Conservation (phyloP, 768 basidiomycete genomes). For the Mrakia gelida region DNA sequence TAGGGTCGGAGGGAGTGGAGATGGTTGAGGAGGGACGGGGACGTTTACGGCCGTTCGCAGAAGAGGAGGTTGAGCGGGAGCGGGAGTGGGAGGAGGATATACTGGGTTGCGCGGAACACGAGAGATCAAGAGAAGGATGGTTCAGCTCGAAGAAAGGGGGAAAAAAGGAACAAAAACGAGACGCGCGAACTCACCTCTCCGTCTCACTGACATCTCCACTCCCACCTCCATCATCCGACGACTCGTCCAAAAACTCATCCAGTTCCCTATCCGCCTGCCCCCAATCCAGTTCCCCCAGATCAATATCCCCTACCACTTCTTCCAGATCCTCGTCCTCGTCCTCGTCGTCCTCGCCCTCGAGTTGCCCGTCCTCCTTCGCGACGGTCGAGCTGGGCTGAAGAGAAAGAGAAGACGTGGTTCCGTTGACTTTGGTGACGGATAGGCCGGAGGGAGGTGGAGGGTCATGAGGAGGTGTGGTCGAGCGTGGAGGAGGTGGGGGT, state of each 20-base stretch:
- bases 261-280: constrained; percentile 41
- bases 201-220: constrained; percentile 29
- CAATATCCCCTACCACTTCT: constrained; percentile 70
- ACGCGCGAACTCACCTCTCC: not conserved
- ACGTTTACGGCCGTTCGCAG: not conserved
- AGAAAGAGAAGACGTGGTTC: constrained; percentile 45
- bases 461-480: not conserved
- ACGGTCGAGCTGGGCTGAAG: not conserved
- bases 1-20: not conserved
- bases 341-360: constrained; percentile 2
- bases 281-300: constrained; percentile 41
- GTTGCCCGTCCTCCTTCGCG: constrained; percentile 48
- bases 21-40: constrained; percentile 1
- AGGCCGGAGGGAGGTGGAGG: not conserved
- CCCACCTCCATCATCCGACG: constrained; percentile 44
- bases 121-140: not conserved
- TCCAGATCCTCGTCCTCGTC: constrained; percentile 50
- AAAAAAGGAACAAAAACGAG: not conserved
- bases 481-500: constrained; percentile 17
- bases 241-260: constrained; percentile 49
- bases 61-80: not conserved
- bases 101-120: not conserved
- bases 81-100: not conserved
- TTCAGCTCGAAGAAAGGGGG: not conserved
- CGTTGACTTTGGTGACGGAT: not conserved